Evolutionary conservation across 495 filamentous ascomycete genomes (phyloP).

Genomic region (Paragyromitra xinjiangensis): DNA sequence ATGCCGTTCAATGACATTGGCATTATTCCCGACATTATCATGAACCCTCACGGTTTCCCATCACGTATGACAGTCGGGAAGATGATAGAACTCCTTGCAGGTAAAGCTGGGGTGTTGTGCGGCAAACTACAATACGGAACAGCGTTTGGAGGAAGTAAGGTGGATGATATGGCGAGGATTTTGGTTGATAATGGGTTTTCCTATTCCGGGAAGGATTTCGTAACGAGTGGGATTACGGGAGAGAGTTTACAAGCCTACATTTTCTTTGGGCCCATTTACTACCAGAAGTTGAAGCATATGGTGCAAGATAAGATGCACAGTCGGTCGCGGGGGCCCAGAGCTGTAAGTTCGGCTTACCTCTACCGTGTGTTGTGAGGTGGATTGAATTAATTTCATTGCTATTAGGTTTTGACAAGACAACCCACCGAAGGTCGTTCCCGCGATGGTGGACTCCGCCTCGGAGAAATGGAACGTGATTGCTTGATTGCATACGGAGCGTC

Average conservation of each 20-base stretch:
- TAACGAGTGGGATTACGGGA: constrained; percentile 84
- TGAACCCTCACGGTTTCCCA: constrained; percentile 99
- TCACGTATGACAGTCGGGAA: constrained; percentile 99
- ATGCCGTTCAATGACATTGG: constrained; percentile 95
- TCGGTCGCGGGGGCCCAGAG: constrained; percentile 85
- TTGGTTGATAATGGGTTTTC: constrained; percentile 89
- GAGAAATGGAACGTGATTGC: constrained; percentile 99
- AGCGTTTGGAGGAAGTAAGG: constrained; percentile 90
- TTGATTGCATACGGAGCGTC: constrained; percentile 93
- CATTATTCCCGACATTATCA: constrained; percentile 95
- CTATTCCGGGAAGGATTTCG: constrained; percentile 95
- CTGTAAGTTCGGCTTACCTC: constrained; percentile 56
- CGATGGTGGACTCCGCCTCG: constrained; percentile 89
- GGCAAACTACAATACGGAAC: constrained; percentile 90
- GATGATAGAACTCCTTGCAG: constrained; percentile 92
- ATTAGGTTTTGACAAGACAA: constrained; percentile 83
- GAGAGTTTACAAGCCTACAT: constrained; percentile 93
- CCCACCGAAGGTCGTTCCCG: constrained; percentile 94
- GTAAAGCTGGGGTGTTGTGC: constrained; percentile 87
- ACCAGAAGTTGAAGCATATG: constrained; percentile 99
- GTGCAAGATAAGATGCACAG: constrained; percentile 99
- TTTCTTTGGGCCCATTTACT: constrained; percentile 98
- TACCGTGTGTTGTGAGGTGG: neutral
- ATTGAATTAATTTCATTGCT: neutral
- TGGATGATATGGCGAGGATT: constrained; percentile 85